phyloP scores from a whole-genome alignment of 768 basidiomycete genomes.

The Cytidiella melzeri region DNA sequence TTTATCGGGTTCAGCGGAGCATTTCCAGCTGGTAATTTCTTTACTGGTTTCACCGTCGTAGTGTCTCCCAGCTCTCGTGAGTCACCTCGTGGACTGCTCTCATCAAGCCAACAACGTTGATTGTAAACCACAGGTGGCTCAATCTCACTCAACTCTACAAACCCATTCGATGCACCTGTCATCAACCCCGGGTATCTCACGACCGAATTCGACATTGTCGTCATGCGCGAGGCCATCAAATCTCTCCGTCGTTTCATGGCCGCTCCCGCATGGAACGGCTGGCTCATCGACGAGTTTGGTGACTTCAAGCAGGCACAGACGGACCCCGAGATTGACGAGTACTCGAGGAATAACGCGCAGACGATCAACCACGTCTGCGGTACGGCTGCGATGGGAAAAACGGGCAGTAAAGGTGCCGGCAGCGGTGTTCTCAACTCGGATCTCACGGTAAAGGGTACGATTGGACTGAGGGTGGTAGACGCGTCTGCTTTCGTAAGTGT shows the following conservation, averaged over 20 bases:
- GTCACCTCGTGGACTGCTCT: neutral
- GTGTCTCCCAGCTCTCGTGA: constrained; percentile 8
- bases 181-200: constrained; percentile 21
- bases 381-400: constrained; percentile 3
- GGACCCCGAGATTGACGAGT: constrained; percentile 11
- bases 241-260: constrained; percentile 5
- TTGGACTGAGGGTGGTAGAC: constrained; percentile 49
- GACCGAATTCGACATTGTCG: constrained; percentile 20
- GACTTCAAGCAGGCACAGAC: constrained; percentile 5
- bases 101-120: neutral
- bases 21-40: constrained; percentile 7
- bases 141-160: constrained; percentile 15
- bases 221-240: constrained; percentile 18
- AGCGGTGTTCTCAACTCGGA: constrained; percentile 13
- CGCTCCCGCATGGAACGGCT: constrained; percentile 10
- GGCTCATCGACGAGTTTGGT: constrained; percentile 1
- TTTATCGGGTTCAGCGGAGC: constrained; percentile 2
- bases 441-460: constrained; percentile 32
- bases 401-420: neutral
- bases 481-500: constrained; percentile 38
- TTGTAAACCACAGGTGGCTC: constrained; percentile 15
- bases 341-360: neutral
- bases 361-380: constrained; percentile 6
- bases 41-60: constrained; percentile 6
- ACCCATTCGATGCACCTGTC: constrained; percentile 20